These are phyloP conservation scores for Abrus pulchellus DNA, from an alignment of 306 rosid species.

Conservation along the genomic window DNA sequence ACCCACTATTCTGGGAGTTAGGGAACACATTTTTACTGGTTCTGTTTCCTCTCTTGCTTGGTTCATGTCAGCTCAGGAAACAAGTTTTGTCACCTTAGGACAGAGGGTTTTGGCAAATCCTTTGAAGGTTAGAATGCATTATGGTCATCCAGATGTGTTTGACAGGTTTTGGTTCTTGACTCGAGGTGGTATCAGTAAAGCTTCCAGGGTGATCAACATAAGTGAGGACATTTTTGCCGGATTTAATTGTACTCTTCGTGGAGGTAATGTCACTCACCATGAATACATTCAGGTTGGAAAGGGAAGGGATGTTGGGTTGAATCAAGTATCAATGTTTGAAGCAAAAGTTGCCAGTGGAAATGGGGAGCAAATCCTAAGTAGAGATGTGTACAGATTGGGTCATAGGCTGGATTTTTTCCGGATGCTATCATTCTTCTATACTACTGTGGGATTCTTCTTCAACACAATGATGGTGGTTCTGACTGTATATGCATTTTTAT, in stretches of 20 bases:
- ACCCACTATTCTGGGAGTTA: conserved; percentile 63
- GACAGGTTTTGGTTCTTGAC: conserved; percentile 67
- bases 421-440: conserved; percentile 63
- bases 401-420: conserved; percentile 67
- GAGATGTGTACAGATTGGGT: conserved; percentile 64
- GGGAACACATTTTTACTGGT: conserved; percentile 63
- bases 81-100: conserved; percentile 64
- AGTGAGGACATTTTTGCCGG: conserved; percentile 67
- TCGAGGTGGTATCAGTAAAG: conserved; percentile 64
- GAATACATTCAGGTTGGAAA: conserved; percentile 65
- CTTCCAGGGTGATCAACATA: conserved; percentile 64
- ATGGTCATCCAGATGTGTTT: conserved; percentile 65
- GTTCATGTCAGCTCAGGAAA: conserved; percentile 69
- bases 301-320: conserved; percentile 66
- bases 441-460: conserved; percentile 65
- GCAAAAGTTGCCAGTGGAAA: conserved; percentile 68
- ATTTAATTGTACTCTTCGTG: conserved; percentile 63
- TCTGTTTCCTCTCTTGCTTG: conserved; percentile 67
- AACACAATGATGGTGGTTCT: conserved; percentile 62
- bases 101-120: conserved; percentile 69
- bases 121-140: conserved; percentile 64
- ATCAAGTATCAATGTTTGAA: conserved; percentile 66
- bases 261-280: conserved; percentile 67
- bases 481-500: conserved; percentile 61
- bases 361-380: conserved; percentile 64